Conservation (phyloP, 148 eudicot genomes). For the Camellia lanceoleosa region DNA sequence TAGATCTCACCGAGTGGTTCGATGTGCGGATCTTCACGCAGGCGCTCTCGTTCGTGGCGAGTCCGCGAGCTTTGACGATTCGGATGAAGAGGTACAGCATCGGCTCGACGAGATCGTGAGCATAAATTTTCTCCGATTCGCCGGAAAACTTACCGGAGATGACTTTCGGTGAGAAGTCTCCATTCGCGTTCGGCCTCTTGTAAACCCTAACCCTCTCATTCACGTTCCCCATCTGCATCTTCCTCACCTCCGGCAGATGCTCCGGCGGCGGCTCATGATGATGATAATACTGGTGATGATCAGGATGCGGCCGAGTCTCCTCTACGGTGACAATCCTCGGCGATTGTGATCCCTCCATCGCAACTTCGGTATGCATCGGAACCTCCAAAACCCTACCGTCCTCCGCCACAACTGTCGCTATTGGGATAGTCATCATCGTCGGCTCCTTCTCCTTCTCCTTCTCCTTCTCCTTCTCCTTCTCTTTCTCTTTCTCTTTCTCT, state of each 20-base stretch:
- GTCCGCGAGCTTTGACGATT: slow-evolving; percentile 74
- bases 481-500: neutral
- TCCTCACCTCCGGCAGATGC: slow-evolving; percentile 52
- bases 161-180: slow-evolving; percentile 62
- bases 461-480: no score
- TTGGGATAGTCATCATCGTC: slow-evolving; percentile 23
- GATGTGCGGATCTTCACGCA: slow-evolving; percentile 59
- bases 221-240: slow-evolving; percentile 39
- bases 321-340: slow-evolving; percentile 38
- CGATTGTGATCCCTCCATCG: slow-evolving; percentile 36
- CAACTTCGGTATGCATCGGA: slow-evolving; percentile 46
- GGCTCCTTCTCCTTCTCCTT: slow-evolving; percentile 10
- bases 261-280: slow-evolving; percentile 25
- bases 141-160: slow-evolving; percentile 36
- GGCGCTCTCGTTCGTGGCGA: slow-evolving; percentile 48
- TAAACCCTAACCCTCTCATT: slow-evolving; percentile 34
- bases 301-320: slow-evolving; percentile 39
- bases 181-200: slow-evolving; percentile 30
- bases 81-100: slow-evolving; percentile 71
- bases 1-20: slow-evolving; percentile 40
- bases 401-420: neutral
- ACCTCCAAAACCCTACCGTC: slow-evolving; percentile 26
- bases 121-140: slow-evolving; percentile 50
- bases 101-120: slow-evolving; percentile 81
- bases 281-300: slow-evolving; percentile 25